Evolutionary conservation across 805 yeast genomes (phyloP), one percentile per base, ranked within the genome.

Genomic region (Nakazawaea anatomiae): DNA sequence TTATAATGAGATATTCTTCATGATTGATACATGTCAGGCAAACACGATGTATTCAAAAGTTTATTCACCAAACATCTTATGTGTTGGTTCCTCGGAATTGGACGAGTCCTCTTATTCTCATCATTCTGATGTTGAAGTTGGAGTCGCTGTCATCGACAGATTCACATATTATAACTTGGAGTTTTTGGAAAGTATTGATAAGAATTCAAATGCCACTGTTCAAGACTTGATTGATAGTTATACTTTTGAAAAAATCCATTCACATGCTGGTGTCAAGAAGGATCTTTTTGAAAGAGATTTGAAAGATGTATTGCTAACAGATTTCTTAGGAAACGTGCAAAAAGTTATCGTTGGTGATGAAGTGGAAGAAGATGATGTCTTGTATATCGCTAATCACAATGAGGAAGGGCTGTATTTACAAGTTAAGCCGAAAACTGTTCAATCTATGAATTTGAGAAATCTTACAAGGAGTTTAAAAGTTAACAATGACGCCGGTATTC

Each of bases 11-110:
- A 87, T 94, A 35, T 82, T 94, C 63, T 94, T 94, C 69, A 94
- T 94, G 98, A 87, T 94, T 56, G 99, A 94, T 67, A 94, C 99
- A 0, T 94, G 99, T 64, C 99, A 94, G 72, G 99, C 99, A 29
- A 94, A 92, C 68, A 89, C 99, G 12, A 92, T 94, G 99, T 94
- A 87, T 69, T 85, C 95, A 52, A 80, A 86, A 61, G 83, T 92
- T 62, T 90, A 89, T 64, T 86, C 96, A 8, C 98, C 99, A 35
- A 90, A 94, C 64, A 81, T 94, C 44, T 68, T 94, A 48, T 89
- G 97, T 1, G 95, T 92, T 36, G 99, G 99, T 0, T 89, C 97
- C 1, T 87, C 96, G 8, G 86, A 78, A 57, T 55, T 89, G 6
- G 96, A 86, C 50, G 97, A 94, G 68, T 83, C 92, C 47, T 89